Conservation (phyloP, 225 moss, liverwort and hornwort species). For the Pleurozium schreberi region DNA sequence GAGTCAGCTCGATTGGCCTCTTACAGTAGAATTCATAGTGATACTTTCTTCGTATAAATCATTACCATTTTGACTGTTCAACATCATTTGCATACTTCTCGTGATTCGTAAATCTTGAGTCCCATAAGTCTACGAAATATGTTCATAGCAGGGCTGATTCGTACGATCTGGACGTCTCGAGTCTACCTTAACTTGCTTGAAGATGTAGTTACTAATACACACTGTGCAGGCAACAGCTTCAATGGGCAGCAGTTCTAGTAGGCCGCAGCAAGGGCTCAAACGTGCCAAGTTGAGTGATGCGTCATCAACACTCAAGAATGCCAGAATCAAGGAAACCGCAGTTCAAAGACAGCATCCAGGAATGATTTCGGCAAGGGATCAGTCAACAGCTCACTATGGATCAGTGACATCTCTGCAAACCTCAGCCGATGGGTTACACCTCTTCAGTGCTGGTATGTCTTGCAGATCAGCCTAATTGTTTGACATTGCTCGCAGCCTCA, state of each 20-base stretch:
- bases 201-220: conserved; percentile 25
- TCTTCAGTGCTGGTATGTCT: conserved; percentile 82
- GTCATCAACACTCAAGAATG: conserved; percentile 8
- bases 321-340: conserved; percentile 11
- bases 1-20: background rate
- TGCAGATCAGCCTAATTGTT: background rate
- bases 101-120: background rate
- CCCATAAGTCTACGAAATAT: background rate
- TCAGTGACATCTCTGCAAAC: conserved; percentile 65
- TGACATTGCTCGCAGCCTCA: background rate
- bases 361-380: conserved; percentile 40
- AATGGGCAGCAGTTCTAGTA: conserved; percentile 14
- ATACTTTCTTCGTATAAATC: background rate
- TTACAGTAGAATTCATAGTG: background rate
- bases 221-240: conserved; percentile 55
- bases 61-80: background rate
- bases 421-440: conserved; percentile 63
- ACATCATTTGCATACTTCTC: background rate
- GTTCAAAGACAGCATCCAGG: conserved; percentile 78
- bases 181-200: background rate
- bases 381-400: conserved; percentile 73
- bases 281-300: conserved; percentile 24
- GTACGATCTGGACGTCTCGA: background rate
- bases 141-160: background rate
- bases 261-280: conserved; percentile 20